Percentiles rank a stretch among this genome's conserved stretches.
phyloP scores from a whole-genome alignment of 768 basidiomycete species.

The Cytidiella melzeri region DNA sequence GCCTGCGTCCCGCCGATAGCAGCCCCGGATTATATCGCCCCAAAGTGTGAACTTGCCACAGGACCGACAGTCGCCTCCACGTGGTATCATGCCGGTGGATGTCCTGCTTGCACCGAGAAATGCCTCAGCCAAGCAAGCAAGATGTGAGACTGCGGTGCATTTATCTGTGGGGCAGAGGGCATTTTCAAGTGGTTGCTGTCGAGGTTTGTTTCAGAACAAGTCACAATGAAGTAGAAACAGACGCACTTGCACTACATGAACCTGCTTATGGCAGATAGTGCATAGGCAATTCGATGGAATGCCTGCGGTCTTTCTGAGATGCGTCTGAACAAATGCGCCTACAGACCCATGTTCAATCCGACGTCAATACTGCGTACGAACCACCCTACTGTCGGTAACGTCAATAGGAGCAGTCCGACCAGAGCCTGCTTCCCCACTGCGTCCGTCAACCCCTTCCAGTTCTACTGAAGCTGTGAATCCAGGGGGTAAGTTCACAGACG shows the following conservation, averaged over 20 bases:
- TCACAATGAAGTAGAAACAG: conserved; percentile 3
- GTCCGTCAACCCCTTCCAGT: conserved; percentile 67
- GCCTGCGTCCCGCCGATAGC: conserved; percentile 43
- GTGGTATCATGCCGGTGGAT: conserved; percentile 39
- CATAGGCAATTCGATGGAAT: too few species aligned
- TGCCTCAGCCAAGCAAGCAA: conserved; percentile 46
- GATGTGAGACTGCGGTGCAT: conserved; percentile 52
- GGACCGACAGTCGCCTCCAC: conserved; percentile 52
- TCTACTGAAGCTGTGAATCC: conserved; percentile 49
- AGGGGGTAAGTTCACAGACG: conserved; percentile 35
- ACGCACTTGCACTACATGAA: conserved; percentile 41
- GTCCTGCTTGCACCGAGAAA: conserved; percentile 32
- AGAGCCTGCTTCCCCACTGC: conserved; percentile 45
- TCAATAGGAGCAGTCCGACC: conserved; percentile 51
- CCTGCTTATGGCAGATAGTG: conserved; percentile 38
- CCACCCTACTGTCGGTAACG: conserved; percentile 47
- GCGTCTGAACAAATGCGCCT: conserved; percentile 44
- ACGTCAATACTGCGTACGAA: conserved; percentile 2
- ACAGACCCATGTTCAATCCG: conserved; percentile 2
- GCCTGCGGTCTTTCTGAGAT: conserved; percentile 43
- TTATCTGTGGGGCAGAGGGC: conserved; percentile 46
- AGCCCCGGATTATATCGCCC: conserved; percentile 64
- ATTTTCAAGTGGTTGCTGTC: conserved; percentile 44
- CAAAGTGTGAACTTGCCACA: conserved; percentile 55
- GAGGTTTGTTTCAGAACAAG: not conserved